phyloP scores from a whole-genome alignment of 306 rosid species.

The Adenanthera pavonina region DNA sequence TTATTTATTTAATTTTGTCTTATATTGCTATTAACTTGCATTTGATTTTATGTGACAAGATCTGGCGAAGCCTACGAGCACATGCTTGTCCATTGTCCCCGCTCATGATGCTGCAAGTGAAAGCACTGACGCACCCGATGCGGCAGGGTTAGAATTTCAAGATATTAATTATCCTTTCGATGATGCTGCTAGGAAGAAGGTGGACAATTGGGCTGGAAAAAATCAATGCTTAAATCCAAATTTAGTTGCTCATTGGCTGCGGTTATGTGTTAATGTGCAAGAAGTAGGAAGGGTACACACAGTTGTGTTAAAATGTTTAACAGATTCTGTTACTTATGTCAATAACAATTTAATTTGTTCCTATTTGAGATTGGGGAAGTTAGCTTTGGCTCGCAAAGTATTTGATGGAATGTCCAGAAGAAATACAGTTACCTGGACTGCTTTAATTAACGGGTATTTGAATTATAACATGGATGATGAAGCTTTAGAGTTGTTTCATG shows the following conservation, averaged over 20 bases:
- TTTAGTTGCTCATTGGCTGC: conserved; percentile 72
- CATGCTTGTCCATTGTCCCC: conserved; percentile 73
- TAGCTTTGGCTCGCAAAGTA: conserved; percentile 67
- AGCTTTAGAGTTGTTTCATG: conserved; percentile 65
- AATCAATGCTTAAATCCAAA: conserved; percentile 54
- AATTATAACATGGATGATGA: conserved; percentile 63
- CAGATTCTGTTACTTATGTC: conserved; percentile 54
- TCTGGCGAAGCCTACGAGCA: conserved; percentile 63
- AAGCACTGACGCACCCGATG: conserved; percentile 61
- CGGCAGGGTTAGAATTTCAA: conserved; percentile 67
- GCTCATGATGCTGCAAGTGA: conserved; percentile 66
- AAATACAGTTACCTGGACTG: conserved; percentile 88
- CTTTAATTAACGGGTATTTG: conserved; percentile 77
- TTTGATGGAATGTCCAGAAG: conserved; percentile 69
- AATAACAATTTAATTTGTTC: conserved; percentile 77
- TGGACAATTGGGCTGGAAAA: conserved; percentile 63
- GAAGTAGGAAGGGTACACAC: conserved; percentile 71
- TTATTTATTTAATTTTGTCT: conserved; percentile 27
- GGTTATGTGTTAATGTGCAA: conserved; percentile 51
- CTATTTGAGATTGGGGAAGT: conserved; percentile 60
- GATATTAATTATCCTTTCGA: conserved; percentile 61
- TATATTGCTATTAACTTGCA: conserved; percentile 12
- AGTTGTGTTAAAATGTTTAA: conserved; percentile 50
- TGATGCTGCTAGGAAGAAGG: conserved; percentile 69
- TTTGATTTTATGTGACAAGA: conserved; percentile 52